These are phyloP conservation scores for Casuarina glauca DNA, from an alignment of 306 rosid species.

Conservation along the genomic window DNA sequence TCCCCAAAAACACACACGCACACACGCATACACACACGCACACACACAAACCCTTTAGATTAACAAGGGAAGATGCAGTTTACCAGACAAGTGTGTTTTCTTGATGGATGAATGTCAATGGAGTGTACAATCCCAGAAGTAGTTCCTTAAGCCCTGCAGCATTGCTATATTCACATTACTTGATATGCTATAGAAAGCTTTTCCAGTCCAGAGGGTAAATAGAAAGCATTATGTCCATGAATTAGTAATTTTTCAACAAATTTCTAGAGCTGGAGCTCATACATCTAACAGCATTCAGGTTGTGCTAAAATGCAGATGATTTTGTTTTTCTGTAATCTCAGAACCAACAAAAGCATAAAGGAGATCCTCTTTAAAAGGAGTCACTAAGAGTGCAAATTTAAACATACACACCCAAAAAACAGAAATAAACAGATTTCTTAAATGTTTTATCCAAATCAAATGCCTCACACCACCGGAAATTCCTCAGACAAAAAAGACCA, in stretches of 20 bases:
- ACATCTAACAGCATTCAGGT: background rate
- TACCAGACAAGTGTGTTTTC: slow-evolving; percentile 93
- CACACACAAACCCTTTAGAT: no score
- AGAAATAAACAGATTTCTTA: background rate
- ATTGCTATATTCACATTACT: slow-evolving; percentile 17
- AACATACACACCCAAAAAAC: background rate
- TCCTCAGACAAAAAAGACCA: background rate
- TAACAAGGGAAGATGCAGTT: slow-evolving; percentile 11
- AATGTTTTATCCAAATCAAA: background rate
- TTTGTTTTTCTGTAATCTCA: no score
- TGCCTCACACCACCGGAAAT: background rate
- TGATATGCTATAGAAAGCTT: background rate
- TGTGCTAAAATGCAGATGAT: background rate
- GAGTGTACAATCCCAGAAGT: slow-evolving; percentile 83
- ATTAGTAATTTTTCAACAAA: background rate
- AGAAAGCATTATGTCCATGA: background rate
- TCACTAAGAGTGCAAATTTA: background rate
- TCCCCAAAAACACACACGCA: no score
- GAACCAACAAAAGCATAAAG: background rate
- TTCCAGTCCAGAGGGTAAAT: background rate
- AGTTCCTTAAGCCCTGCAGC: slow-evolving; percentile 63
- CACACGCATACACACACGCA: no score
- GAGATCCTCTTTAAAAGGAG: background rate
- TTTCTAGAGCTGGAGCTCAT: background rate
- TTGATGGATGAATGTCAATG: slow-evolving; percentile 82